phyloP scores from a whole-genome alignment of 2,329 filamentous ascomycete species.

The Ophiostoma australiae region DNA sequence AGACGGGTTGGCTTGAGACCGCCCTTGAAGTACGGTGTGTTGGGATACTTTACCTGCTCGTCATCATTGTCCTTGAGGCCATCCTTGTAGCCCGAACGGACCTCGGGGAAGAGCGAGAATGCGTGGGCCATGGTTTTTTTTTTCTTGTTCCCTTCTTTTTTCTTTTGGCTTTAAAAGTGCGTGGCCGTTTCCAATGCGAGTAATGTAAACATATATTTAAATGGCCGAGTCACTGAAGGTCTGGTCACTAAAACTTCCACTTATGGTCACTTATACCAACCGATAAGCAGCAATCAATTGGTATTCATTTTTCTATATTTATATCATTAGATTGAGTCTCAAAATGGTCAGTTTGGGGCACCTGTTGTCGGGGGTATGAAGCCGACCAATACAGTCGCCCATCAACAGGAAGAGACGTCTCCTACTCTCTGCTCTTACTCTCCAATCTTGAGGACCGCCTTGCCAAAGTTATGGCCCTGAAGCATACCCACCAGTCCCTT shows the following conservation, averaged over 20 bases:
- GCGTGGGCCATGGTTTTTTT: conserved; percentile 27
- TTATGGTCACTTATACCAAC: background rate
- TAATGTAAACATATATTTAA: background rate
- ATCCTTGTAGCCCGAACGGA: conserved; percentile 27
- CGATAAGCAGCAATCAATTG: background rate
- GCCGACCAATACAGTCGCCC: background rate
- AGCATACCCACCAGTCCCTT: conserved; percentile 72
- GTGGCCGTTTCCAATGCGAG: background rate
- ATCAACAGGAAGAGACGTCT: background rate
- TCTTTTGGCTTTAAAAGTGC: background rate
- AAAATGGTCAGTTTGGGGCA: background rate
- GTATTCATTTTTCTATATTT: background rate
- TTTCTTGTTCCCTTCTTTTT: background rate
- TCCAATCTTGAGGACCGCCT: conserved; percentile 66
- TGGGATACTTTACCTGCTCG: conserved; percentile 28
- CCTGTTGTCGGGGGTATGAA: background rate
- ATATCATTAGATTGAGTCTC: background rate
- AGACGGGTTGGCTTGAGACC: conserved; percentile 27
- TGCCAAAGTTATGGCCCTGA: conserved; percentile 76
- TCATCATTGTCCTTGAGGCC: conserved; percentile 23
- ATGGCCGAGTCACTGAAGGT: background rate
- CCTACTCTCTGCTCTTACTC: background rate
- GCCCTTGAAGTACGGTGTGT: conserved; percentile 27
- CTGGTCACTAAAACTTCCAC: background rate
- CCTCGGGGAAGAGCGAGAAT: conserved; percentile 27